Conservation (phyloP, 2,329 filamentous ascomycete genomes). For the Clonostachys rosea region DNA sequence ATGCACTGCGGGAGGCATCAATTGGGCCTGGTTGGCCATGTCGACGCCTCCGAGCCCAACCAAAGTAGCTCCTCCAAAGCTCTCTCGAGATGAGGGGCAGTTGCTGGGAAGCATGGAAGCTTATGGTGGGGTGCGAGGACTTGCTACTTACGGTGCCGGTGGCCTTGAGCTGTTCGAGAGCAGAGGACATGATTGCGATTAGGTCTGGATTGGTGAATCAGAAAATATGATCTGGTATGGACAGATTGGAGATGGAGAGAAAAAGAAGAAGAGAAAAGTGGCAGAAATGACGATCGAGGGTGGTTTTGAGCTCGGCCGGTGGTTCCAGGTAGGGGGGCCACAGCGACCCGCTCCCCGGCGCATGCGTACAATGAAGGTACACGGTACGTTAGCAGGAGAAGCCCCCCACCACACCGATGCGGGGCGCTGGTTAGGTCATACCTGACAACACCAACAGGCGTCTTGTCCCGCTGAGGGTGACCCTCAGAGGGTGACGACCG, state of each 20-base stretch:
- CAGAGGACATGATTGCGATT: slow-evolving; percentile 63
- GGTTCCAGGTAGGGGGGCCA: too few relatives aligned
- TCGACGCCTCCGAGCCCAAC: background rate
- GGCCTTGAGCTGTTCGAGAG: slow-evolving; percentile 96
- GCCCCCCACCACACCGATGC: too few relatives aligned
- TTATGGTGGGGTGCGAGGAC: slow-evolving; percentile 3
- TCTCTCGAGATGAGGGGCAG: slow-evolving; percentile 2
- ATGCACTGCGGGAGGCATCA: background rate
- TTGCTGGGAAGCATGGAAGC: slow-evolving; percentile 10
- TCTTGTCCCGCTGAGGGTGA: too few relatives aligned
- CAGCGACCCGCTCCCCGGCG: too few relatives aligned
- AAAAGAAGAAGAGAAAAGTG: slow-evolving; percentile 4
- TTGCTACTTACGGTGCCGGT: slow-evolving; percentile 78
- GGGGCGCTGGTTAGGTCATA: too few relatives aligned
- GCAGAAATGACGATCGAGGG: slow-evolving; percentile 10
- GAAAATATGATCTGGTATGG: slow-evolving; percentile 4
- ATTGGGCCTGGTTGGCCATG: background rate
- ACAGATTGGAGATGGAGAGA: background rate
- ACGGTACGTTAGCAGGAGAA: too few relatives aligned
- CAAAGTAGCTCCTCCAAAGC: background rate
- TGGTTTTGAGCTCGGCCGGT: slow-evolving; percentile 3
- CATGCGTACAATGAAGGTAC: too few relatives aligned
- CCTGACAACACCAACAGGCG: too few relatives aligned
- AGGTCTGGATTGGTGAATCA: background rate
- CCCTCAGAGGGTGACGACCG: too few relatives aligned